Evolutionary conservation across 2,329 filamentous ascomycete genomes (phyloP), one percentile per base, ranked within the genome.

Genomic region (Curvularia verruculosa): DNA sequence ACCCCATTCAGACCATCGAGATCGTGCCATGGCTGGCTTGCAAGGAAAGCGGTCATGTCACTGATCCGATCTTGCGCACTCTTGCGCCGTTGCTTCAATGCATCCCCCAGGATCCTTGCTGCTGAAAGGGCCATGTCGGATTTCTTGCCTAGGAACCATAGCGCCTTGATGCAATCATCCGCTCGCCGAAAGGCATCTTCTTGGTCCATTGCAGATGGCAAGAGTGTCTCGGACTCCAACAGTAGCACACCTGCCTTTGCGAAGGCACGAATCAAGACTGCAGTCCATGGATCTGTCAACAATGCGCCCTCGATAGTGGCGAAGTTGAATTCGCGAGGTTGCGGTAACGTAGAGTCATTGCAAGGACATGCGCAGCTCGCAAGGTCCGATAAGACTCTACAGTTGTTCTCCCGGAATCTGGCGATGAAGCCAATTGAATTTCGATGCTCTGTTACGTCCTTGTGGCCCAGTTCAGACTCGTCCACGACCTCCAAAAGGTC

Each of bases 211-310:
- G 34, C 23, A n/a, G 54, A 54, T 9, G 58, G 56, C 4, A 58
- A 43, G 34, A 62, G 59, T 3, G 65, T 56, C 9, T 76, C 73
- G 19, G 68, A 68, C 7, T 78, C 73, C 5, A 85, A 70, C 15
- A 78, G 64, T 3, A 79, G 66, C 18, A 72, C 71, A 9, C 72
- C 79, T 0, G 83, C 81, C 64, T 80, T 82, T 23, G 81, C 78
- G 56, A 86, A 86, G 0, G 80, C 80, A 24, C 82, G 76, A 41
- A 85, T 81, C 26, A 86, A 70, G 2, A 86, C 80, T 37, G 81
- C 80, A 1, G 84, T 85, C 84, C 84, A 87, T 2, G 85, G 85
- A 61, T 87, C 84, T 0, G 83, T 85, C 53, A 87, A 66, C n/a
- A 87, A 75, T 1, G 84, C 81, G 2, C 82, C 83, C 56, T 84